Conservation (phyloP, 108 stramenopile genomes). For the Nitzschia sp. region DNA sequence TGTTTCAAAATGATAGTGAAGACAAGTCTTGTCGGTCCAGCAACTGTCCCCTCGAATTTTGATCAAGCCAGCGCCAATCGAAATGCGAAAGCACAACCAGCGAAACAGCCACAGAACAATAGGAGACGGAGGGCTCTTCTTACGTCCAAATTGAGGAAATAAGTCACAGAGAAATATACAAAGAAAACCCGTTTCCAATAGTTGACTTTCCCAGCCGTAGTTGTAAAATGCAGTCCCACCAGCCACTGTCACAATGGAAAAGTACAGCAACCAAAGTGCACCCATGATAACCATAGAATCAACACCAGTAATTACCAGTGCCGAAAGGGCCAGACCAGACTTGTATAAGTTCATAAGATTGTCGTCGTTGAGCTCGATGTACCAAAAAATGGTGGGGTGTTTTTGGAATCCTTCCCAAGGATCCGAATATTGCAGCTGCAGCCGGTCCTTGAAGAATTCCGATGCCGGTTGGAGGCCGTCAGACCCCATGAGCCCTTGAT, state of each 20-base stretch:
- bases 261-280: constrained; percentile 68
- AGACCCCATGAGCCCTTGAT: constrained; percentile 56
- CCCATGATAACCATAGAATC: constrained; percentile 48
- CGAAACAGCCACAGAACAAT: constrained; percentile 73
- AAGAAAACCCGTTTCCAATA: constrained; percentile 80
- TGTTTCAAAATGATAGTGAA: constrained; percentile 84
- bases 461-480: constrained; percentile 50
- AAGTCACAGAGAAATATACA: constrained; percentile 74
- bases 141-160: constrained; percentile 14
- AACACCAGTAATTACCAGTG: constrained; percentile 41
- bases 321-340: constrained; percentile 39
- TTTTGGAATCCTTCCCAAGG: constrained; percentile 38
- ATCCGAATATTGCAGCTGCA: constrained; percentile 12
- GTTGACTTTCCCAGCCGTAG: constrained; percentile 87
- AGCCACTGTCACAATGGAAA: constrained; percentile 70
- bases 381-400: constrained; percentile 47
- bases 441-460: constrained; percentile 12
- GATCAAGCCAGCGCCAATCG: constrained; percentile 84
- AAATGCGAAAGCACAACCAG: constrained; percentile 81
- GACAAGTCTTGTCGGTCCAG: constrained; percentile 74
- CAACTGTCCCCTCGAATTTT: constrained; percentile 80
- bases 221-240: constrained; percentile 63
- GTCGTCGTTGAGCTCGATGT: constrained; percentile 31
- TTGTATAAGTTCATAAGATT: constrained; percentile 25
- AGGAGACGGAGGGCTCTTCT: constrained; percentile 40